phyloP scores from a whole-genome alignment of 176 grass and related monocot species.

The Musa beccarii region DNA sequence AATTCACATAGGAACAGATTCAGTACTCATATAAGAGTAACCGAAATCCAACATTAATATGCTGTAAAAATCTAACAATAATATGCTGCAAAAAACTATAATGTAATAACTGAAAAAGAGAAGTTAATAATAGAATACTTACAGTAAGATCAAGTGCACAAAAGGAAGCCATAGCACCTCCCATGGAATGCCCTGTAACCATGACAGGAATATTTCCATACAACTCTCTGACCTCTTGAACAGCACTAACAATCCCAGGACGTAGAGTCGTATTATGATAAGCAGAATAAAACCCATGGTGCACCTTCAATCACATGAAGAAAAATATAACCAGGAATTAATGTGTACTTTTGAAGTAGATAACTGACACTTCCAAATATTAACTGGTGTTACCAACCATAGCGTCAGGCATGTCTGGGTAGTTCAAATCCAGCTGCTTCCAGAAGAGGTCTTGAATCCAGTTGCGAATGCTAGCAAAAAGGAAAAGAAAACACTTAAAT shows the following conservation, averaged over 20 bases:
- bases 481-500: neutral
- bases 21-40: neutral
- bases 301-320: slow-evolving; percentile 6
- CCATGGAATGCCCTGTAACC: slow-evolving; percentile 18
- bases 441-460: slow-evolving; percentile 81
- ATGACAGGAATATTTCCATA: slow-evolving; percentile 13
- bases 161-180: slow-evolving; percentile 20
- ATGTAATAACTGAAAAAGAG: neutral
- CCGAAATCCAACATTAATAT: neutral
- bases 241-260: slow-evolving; percentile 1
- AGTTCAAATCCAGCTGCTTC: slow-evolving; percentile 90
- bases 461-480: slow-evolving; percentile 57
- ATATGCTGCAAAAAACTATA: neutral
- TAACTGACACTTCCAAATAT: neutral
- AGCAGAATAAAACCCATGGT: slow-evolving; percentile 22
- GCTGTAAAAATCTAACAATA: neutral
- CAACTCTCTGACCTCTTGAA: slow-evolving; percentile 7
- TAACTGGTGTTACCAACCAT: slow-evolving; percentile 17
- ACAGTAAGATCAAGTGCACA: slow-evolving; percentile 22
- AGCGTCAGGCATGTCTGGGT: slow-evolving; percentile 62
- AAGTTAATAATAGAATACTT: neutral
- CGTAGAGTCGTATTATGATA: slow-evolving; percentile 18
- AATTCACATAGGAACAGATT: too few species aligned
- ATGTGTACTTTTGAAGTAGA: neutral
- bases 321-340: neutral